phyloP scores from a whole-genome alignment of 768 basidiomycete genomes.

The Pholiota microspora region DNA sequence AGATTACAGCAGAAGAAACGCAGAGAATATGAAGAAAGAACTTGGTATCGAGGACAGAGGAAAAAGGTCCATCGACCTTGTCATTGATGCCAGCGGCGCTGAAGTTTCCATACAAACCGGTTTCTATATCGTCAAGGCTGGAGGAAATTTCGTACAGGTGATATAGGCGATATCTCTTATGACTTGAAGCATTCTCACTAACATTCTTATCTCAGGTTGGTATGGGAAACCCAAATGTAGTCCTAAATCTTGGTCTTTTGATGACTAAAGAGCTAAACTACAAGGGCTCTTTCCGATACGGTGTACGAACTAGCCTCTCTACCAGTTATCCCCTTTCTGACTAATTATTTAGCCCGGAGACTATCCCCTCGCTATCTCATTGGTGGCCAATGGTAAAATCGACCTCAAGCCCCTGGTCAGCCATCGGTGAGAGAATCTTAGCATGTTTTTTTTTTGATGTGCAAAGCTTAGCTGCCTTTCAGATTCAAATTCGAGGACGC shows the following conservation, averaged over 20 bases:
- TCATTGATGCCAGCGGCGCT: conserved; percentile 91
- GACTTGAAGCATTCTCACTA: too few species aligned
- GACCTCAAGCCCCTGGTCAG: conserved; percentile 88
- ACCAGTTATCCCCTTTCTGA: neutral
- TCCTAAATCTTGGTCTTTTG: conserved; percentile 67
- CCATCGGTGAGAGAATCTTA: conserved; percentile 55
- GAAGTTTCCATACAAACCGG: conserved; percentile 91
- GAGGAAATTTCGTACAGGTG: conserved; percentile 77
- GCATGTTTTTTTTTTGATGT: too few species aligned
- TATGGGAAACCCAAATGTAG: conserved; percentile 78
- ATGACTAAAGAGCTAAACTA: conserved; percentile 77
- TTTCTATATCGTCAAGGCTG: conserved; percentile 68
- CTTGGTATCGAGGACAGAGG: conserved; percentile 76
- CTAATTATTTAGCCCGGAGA: conserved; percentile 61
- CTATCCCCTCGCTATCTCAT: conserved; percentile 81
- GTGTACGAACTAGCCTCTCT: conserved; percentile 37
- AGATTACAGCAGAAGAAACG: conserved; percentile 73
- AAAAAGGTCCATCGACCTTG: conserved; percentile 70
- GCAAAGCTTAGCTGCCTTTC: conserved; percentile 9
- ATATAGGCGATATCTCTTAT: too few species aligned
- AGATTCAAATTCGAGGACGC: conserved; percentile 80
- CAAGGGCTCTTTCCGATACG: conserved; percentile 93
- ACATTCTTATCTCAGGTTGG: conserved; percentile 56
- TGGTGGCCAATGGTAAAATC: conserved; percentile 79
- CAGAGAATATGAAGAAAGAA: conserved; percentile 58